Evolutionary conservation across 176 grass and related monocot genomes (phyloP), one percentile per base, ranked within the genome.

Genomic region (Alopecurus myosuroides): DNA sequence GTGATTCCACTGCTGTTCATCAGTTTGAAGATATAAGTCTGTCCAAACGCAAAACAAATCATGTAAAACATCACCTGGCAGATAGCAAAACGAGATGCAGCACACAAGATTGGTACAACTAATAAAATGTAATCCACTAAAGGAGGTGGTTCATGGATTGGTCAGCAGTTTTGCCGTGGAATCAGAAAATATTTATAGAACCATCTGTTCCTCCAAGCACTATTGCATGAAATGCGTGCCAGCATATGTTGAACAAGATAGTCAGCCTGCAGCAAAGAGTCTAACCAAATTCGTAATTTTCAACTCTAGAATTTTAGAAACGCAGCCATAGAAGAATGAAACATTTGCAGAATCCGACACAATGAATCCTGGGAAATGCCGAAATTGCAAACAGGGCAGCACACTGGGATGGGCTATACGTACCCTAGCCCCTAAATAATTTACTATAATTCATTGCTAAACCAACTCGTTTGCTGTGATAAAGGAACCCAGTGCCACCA

Each of bases 11-110:
- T 95, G 91, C 93, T 98, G 61, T 98, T 98, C 87, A 98, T 90
- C 80, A 98, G 64, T 80, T 98, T 98, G 93, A 98, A 98, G 76
- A 98, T 90, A 80, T 98, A 98, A 2, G 96, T 95, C 96, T 97
- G 84, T 46, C 53, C 73, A 78, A 29, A 45, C 60, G 17, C 15
- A 91, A 26, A 86, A 74, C 70, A 9, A 15, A 49, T 30, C 0
- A 22, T 60, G 52, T 18, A 23, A 52, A 61, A 41, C 58, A 17
- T 23, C 68, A 20, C 25, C 29, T 23, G 53, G 19, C 26, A 55
- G 10, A 19, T 51, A 55, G 35, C 68, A 72, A 70, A 56, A 71
- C 35, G 9, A 30, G 71, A 36, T 4, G 20, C 18, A 50, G 39
- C 9, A 0, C 31, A 44, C 17, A 28, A 79, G 23, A 53, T 33